phyloP scores from a whole-genome alignment of 208 protist genomes.

The Trypanosoma grayi region DNA sequence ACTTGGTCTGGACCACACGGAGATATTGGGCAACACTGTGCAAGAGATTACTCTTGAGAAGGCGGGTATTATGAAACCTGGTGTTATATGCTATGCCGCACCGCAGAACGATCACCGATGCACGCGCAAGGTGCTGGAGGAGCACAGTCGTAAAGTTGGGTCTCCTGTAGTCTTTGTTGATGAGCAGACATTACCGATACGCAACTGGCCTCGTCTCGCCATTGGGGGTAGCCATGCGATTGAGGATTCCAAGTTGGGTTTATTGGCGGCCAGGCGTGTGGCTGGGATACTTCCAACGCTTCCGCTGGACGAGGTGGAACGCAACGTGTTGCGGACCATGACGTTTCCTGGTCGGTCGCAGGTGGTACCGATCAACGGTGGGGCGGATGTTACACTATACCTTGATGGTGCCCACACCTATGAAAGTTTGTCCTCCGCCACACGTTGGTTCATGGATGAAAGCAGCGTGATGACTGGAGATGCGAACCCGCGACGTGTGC shows the following conservation, averaged over 20 bases:
- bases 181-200: slow-evolving; percentile 58
- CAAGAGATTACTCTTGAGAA: slow-evolving; percentile 93
- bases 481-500: slow-evolving; percentile 45
- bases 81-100: slow-evolving; percentile 62
- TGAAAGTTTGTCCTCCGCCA: slow-evolving; percentile 69
- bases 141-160: slow-evolving; percentile 30
- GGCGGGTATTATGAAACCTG: slow-evolving; percentile 92
- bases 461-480: slow-evolving; percentile 43
- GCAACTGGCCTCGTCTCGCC: slow-evolving; percentile 61
- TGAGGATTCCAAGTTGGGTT: slow-evolving; percentile 81
- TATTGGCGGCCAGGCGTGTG: slow-evolving; percentile 68
- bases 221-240: slow-evolving; percentile 75
- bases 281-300: slow-evolving; percentile 48
- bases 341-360: slow-evolving; percentile 81
- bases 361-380: slow-evolving; percentile 35
- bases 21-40: slow-evolving; percentile 93
- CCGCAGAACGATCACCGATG: slow-evolving; percentile 71
- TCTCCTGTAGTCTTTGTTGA: slow-evolving; percentile 64
- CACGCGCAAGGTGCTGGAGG: slow-evolving; percentile 57
- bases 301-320: slow-evolving; percentile 65
- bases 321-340: slow-evolving; percentile 51
- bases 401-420: slow-evolving; percentile 89
- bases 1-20: slow-evolving; percentile 92
- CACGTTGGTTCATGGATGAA: slow-evolving; percentile 76
- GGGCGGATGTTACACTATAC: slow-evolving; percentile 54